These are phyloP conservation scores for Septoria linicola DNA, from an alignment of 2,329 filamentous ascomycete genomes.

Conservation along the genomic window DNA sequence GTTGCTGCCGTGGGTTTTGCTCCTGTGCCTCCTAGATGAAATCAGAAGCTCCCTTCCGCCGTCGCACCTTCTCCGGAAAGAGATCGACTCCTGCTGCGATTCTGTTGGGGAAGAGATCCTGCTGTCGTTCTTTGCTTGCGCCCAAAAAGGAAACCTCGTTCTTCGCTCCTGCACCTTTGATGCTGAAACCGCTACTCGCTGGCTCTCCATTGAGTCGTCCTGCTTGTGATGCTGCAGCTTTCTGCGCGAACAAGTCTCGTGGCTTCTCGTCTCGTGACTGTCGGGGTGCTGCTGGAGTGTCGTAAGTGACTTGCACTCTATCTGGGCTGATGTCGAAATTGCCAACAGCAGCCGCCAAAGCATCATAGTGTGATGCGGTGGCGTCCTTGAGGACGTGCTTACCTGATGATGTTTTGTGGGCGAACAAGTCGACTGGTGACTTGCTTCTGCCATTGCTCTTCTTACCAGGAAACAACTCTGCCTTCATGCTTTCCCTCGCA, in stretches of 20 bases:
- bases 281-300: slow-evolving; percentile 17
- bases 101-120: slow-evolving; percentile 19
- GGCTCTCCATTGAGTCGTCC: slow-evolving; percentile 20
- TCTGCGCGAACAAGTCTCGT: slow-evolving; percentile 26
- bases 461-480: slow-evolving; percentile 45
- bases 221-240: slow-evolving; percentile 19
- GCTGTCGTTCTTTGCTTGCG: slow-evolving; percentile 27
- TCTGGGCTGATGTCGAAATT: neutral
- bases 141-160: slow-evolving; percentile 36
- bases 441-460: slow-evolving; percentile 19
- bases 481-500: slow-evolving; percentile 30
- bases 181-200: slow-evolving; percentile 34
- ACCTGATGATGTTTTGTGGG: slow-evolving; percentile 30
- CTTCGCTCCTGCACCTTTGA: slow-evolving; percentile 34
- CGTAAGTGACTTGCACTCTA: slow-evolving; percentile 20
- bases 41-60: slow-evolving; percentile 18
- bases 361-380: slow-evolving; percentile 6
- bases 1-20: neutral
- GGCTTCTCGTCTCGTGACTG: slow-evolving; percentile 13
- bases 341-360: neutral
- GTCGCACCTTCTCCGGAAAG: slow-evolving; percentile 22
- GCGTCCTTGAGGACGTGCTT: slow-evolving; percentile 24
- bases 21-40: slow-evolving; percentile 17
- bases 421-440: slow-evolving; percentile 28
- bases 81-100: slow-evolving; percentile 17